A percentile compares a stretch with the other conserved stretches of the same genome.
Evolutionary conservation across 2,329 filamentous ascomycete genomes (phyloP).

Genomic region (Botryotinia narcissicola): DNA sequence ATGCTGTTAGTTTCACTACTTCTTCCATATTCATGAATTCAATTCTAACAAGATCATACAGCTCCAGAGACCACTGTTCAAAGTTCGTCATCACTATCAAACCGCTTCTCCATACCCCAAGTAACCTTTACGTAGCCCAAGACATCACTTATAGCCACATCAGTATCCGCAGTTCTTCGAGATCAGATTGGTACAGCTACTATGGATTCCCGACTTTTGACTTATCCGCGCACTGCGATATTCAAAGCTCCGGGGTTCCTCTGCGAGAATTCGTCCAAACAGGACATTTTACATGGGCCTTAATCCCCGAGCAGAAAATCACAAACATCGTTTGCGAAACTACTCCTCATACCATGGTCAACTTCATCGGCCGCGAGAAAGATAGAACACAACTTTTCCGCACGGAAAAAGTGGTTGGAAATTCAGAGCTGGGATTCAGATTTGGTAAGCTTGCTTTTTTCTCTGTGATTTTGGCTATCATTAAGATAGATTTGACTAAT

Average conservation of each 20-base stretch:
- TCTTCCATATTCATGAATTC: no score
- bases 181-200: slow-evolving; percentile 9
- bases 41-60: neutral
- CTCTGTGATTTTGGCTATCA: neutral
- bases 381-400: neutral
- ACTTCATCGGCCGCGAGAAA: neutral
- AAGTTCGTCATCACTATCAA: neutral
- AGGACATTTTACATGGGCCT: slow-evolving; percentile 7
- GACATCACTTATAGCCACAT: slow-evolving; percentile 11
- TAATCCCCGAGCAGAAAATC: slow-evolving; percentile 16
- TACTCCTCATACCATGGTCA: slow-evolving; percentile 3
- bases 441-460: neutral
- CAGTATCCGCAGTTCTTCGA: slow-evolving; percentile 1
- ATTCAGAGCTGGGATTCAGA: neutral
- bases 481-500: neutral
- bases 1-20: neutral
- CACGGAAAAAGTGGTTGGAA: slow-evolving; percentile 1
- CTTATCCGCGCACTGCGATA: slow-evolving; percentile 8
- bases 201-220: slow-evolving; percentile 13
- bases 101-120: neutral
- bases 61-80: neutral
- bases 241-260: slow-evolving; percentile 1
- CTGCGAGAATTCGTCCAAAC: slow-evolving; percentile 9
- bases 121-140: neutral
- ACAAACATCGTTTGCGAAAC: slow-evolving; percentile 13